Evolutionary conservation across 805 yeast genomes (phyloP), one percentile per base, ranked within the genome.

Genomic region (Pichia exigua): DNA sequence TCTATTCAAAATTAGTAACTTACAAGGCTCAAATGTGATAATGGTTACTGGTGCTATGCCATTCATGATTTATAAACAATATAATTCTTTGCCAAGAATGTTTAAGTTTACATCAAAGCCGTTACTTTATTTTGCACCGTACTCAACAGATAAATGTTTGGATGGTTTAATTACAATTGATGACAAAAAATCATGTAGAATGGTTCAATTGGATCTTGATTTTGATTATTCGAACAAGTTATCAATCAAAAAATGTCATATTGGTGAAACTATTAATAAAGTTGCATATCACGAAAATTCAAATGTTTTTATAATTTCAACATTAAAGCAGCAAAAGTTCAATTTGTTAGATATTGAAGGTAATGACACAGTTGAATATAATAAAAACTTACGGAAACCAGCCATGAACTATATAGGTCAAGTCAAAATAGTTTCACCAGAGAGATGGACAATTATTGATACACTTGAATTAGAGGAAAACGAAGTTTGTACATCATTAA

Each of bases 21-120:
- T 82, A 45, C 78, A 78, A 55, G 87, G 83, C 0, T 73, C 75
- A 53, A 75, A 82, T 0, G 74, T 81, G 18, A 76, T 88, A 1
- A 76, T 87, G 58, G 78, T 88, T 2, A 82, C 92, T 2, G 96
- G 96, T 44, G 77, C 76, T 21, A 80, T 78, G 18, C 87, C 96
- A 1, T 84, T 79, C 57, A 70, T 83, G 48, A 76, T 90, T 5
- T 63, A 81, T n/a, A 87, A 86, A 56, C 76, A 82, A 13, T 71
- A 78, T 43, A 80, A 78, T 54, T 78, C 94, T 0, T 65, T 71
- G 5, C 87, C 92, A 3, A 72, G 85, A 51, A 69, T 86, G 15
- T 81, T 80, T 65, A 81, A 79, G 56, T 85, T 89, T 61, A 77
- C 88, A 7, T 76, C 78, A 45, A 74, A 78, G 11, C 80, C 87